Base-by-base conservation (phyloP, 495 filamentous ascomycete species). In the Beverwykella pulmonaria region DNA sequence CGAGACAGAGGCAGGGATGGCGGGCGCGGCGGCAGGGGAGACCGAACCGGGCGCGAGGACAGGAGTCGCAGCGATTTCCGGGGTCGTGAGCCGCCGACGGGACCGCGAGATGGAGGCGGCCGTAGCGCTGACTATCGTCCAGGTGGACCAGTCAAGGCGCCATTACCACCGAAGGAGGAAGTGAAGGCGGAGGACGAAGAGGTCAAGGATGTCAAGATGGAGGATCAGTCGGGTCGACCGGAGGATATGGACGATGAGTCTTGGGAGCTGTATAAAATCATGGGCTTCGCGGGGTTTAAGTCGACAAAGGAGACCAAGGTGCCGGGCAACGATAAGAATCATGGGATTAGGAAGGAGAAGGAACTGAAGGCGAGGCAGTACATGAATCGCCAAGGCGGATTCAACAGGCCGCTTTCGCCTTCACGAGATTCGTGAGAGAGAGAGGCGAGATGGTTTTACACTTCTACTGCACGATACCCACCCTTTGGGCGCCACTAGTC, bases 341-440 rank as follows among this genome's bases (percentile, higher is more conserved):
- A 88, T 53, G 90, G 82, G 6, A 87, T 97, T 29, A 79, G 89
- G 63, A 97, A 96, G 82, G 93, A 96, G 80, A 98, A 96, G 87
- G 91, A 91, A 83, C 90, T 89, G 6, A 86, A 95, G 82, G 97
- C 97, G 74, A 82, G 94, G 74, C 94, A 98, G 84, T 98, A 98
- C 76, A 98, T 98, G 94, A 98, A 98, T 76, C 88, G 94, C 59
- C 78, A 87, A n/a, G 93, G 93, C 49, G 94, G 94, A 47, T 98
- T 98, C 82, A 98, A 98, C 77, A 81, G 94, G 72, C 92, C 94
- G 44, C 83, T 98, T 65, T 87, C 84, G 74, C 87, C 87, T n/a
- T 61, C 53, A 32, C 22, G 68, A 20, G 36, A 49, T 27, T 14
- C 14, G 2, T 57, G 50, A 36, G 32, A 47, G 30, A 19, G 47